Base-by-base conservation (phyloP, 176 grass and related monocot genomes). In the Paspalum notatum region DNA sequence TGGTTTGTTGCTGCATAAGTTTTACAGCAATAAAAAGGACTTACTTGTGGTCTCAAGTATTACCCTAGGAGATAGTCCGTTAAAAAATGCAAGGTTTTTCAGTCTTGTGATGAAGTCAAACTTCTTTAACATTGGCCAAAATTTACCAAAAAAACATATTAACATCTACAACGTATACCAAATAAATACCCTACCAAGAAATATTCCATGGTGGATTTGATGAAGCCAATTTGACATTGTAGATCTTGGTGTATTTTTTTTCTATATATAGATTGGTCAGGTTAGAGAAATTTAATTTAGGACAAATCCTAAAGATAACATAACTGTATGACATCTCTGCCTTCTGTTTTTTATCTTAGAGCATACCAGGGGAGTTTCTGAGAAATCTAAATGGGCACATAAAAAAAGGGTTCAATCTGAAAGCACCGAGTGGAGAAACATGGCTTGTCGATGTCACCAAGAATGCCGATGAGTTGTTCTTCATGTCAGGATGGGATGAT, bases 401-500 rank as follows among this genome's bases (percentile, higher is more conserved):
- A 26, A 49, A 4, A 40, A 60, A 79, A 74, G 37, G 9, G 5
- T 53, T 84, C 14, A 75, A 60, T 40, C 83, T 94, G 10, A 84
- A 84, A 84, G 52, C 63, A 44, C 76, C 75, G 7, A 87, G 76
- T 18, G 54, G 83, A 0, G 16, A 82, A 18, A 70, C 58, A 11
- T 94, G 89, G 92, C 59, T 7, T 2, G 18, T 87, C 12, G 25
- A 25, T 39, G 38, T 76, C 14, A 20, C 27, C 6, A 89, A 75
- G 81, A 81, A 77, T 40, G 66, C 61, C 0, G 32, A 60, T 18
- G 90, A 85, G 55, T 2, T 86, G 1, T 68, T 66, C 44, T 65
- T 91, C 48, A 65, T 3, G 20, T 76, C 75, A 10, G 84, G 84
- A 37, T 91, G 89, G 92, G 79, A 41, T 24, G 72, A 82, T 32